These are phyloP conservation scores for Medicago arabica DNA, from an alignment of 306 rosid species.

Conservation along the genomic window DNA sequence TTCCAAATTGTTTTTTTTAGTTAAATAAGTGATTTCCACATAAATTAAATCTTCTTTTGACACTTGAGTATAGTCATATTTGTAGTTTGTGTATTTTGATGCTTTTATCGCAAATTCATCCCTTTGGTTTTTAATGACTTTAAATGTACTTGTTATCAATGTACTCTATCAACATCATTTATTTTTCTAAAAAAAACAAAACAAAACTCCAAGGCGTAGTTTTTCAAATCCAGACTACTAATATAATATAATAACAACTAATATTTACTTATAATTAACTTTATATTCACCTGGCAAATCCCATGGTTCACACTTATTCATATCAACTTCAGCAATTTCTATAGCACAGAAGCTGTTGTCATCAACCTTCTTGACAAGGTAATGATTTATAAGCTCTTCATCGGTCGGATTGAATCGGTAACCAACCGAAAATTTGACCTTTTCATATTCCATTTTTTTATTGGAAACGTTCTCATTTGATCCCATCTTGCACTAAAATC, in stretches of 20 bases:
- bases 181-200: no score
- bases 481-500: constrained; percentile 20
- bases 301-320: constrained; percentile 91
- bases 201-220: no score
- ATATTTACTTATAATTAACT: background rate
- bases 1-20: no score
- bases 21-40: no score
- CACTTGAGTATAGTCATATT: no score
- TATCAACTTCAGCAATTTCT: constrained; percentile 75
- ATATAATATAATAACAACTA: background rate
- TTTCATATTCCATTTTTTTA: constrained; percentile 40
- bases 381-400: constrained; percentile 73
- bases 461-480: constrained; percentile 53
- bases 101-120: no score
- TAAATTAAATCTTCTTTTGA: no score
- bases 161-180: no score
- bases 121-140: no score
- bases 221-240: background rate
- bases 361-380: constrained; percentile 64
- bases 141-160: no score
- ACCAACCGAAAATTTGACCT: constrained; percentile 65
- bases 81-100: no score
- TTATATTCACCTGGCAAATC: constrained; percentile 74
- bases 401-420: constrained; percentile 87
- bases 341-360: constrained; percentile 52